phyloP scores from a whole-genome alignment of 371 early-diverging fungal genomes.

The Syncephalastrum racemosum region DNA sequence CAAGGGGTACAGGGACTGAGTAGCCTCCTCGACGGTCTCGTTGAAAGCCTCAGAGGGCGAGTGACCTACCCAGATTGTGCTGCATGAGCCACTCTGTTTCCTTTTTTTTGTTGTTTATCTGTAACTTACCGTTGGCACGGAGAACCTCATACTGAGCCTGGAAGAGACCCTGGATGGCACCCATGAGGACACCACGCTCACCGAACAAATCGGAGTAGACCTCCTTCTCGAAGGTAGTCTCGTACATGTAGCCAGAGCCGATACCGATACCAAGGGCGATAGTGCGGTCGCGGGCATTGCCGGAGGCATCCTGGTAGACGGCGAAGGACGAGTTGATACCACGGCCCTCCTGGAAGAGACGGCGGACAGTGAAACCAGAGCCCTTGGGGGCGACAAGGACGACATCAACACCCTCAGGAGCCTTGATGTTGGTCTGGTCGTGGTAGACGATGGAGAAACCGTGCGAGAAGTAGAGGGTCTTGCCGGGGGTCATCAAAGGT shows the following conservation, averaged over 20 bases:
- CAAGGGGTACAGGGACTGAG: constrained; percentile 95
- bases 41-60: constrained; percentile 98
- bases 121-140: constrained; percentile 73
- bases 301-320: constrained; percentile 91
- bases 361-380: constrained; percentile 95
- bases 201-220: constrained; percentile 96
- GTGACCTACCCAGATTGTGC: constrained; percentile 54
- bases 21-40: constrained; percentile 99
- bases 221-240: constrained; percentile 96
- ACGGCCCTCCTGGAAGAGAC: constrained; percentile 94
- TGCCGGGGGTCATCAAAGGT: constrained; percentile 91
- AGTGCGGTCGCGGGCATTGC: constrained; percentile 91
- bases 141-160: constrained; percentile 97
- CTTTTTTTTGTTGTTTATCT: not conserved
- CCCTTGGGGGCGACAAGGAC: constrained; percentile 96
- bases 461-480: constrained; percentile 98
- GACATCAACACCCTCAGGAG: constrained; percentile 90
- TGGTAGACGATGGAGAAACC: constrained; percentile 95
- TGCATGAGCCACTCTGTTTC: not conserved
- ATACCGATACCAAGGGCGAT: constrained; percentile 93
- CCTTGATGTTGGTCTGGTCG: constrained; percentile 88
- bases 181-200: constrained; percentile 98
- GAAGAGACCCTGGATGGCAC: constrained; percentile 97
- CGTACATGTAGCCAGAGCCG: constrained; percentile 96
- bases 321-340: constrained; percentile 98